phyloP scores from a whole-genome alignment of 192 early-diverging fungal genomes.

The Pilobolus umbonatus region DNA sequence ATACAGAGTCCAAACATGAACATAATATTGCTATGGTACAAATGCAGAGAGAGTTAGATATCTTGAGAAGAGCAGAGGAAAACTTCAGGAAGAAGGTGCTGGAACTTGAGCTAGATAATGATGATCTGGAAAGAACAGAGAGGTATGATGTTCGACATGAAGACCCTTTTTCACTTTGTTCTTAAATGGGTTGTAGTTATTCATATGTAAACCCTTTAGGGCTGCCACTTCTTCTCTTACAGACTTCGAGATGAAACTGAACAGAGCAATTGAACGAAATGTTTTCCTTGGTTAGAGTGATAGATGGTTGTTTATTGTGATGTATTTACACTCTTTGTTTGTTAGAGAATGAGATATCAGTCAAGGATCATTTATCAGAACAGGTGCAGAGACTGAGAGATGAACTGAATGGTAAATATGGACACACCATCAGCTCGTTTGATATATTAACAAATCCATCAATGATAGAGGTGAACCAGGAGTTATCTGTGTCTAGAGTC shows the following conservation, averaged over 20 bases:
- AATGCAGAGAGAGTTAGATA: conserved; percentile 72
- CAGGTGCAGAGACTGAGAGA: conserved; percentile 77
- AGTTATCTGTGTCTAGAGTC: conserved; percentile 48
- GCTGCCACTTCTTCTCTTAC: conserved; percentile 61
- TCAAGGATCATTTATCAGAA: conserved; percentile 62
- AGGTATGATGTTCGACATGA: conserved; percentile 32
- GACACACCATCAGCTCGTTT: neutral
- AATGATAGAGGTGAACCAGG: conserved; percentile 45
- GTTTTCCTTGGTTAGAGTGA: conserved; percentile 42
- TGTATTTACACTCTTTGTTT: neutral
- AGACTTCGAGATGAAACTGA: conserved; percentile 67
- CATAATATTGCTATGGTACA: conserved; percentile 58
- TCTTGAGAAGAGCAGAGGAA: conserved; percentile 62
- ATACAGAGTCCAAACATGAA: conserved; percentile 60
- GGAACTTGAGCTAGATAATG: conserved; percentile 74
- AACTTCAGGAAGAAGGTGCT: conserved; percentile 66
- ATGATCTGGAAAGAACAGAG: conserved; percentile 69
- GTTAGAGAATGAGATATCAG: conserved; percentile 55
- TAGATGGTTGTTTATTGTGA: no score
- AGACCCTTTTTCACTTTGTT: neutral
- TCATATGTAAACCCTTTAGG: conserved; percentile 43
- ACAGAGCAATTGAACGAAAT: conserved; percentile 65
- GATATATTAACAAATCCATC: neutral
- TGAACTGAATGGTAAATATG: conserved; percentile 55
- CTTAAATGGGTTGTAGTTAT: conserved; percentile 4